Conservation (phyloP, 2,329 filamentous ascomycete genomes). For the Botryotinia narcissicola region DNA sequence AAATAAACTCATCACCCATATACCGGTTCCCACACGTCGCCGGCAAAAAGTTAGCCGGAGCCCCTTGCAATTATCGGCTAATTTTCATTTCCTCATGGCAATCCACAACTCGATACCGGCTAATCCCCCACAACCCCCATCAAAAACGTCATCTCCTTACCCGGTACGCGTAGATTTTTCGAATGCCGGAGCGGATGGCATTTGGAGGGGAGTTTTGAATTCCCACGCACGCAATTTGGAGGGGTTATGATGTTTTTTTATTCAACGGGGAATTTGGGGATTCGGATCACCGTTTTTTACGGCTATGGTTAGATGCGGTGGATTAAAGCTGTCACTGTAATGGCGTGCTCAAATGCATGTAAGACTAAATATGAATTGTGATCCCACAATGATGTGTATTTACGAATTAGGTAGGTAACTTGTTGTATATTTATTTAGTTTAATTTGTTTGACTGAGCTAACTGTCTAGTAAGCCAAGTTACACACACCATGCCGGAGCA, state of each 20-base stretch:
- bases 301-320: neutral
- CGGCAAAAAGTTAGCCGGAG: neutral
- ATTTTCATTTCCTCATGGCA: constrained; percentile 1
- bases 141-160: neutral
- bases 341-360: neutral
- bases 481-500: neutral
- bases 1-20: neutral
- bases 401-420: neutral
- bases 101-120: neutral
- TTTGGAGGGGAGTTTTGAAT: neutral
- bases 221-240: constrained; percentile 16
- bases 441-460: neutral
- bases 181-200: constrained; percentile 7
- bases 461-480: neutral
- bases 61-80: neutral
- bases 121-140: constrained; percentile 1
- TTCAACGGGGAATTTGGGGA: neutral
- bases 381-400: neutral
- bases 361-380: neutral
- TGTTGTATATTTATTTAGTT: neutral
- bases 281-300: neutral
- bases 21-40: neutral
- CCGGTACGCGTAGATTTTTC: neutral
- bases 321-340: neutral
- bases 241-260: constrained; percentile 13